Evolutionary conservation across 2,329 filamentous ascomycete species (phyloP).

Genomic region (Phymatotrichopsis omnivora): DNA sequence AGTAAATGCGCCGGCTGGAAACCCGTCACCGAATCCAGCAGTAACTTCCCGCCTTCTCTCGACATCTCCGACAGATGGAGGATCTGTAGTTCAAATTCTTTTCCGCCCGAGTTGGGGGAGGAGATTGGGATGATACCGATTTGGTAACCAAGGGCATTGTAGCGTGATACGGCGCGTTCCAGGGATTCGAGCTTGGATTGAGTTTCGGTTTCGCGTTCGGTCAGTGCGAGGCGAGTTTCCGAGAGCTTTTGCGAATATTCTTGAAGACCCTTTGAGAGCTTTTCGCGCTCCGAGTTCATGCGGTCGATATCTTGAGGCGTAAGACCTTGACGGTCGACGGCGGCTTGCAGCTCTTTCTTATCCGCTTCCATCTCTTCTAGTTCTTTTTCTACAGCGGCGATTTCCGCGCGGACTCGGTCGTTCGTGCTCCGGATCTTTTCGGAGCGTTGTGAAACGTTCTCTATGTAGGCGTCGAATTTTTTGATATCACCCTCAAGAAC

Average conservation of each 20-base stretch:
- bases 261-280: conserved; percentile 81
- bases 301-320: conserved; percentile 98
- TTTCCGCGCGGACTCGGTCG: conserved; percentile 73
- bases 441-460: conserved; percentile 68
- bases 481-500: conserved; percentile 88
- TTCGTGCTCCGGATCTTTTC: conserved; percentile 80
- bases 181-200: conserved; percentile 79
- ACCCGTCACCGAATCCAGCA: conserved; percentile 71
- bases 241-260: conserved; percentile 65
- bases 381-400: conserved; percentile 66
- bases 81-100: conserved; percentile 74
- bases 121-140: conserved; percentile 79
- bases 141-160: conserved; percentile 91
- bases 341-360: conserved; percentile 64
- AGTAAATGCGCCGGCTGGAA: conserved; percentile 84
- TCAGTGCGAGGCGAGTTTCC: conserved; percentile 70
- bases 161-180: conserved; percentile 79
- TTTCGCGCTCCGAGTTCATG: conserved; percentile 91
- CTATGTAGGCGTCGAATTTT: conserved; percentile 94
- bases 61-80: conserved; percentile 43
- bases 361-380: conserved; percentile 74
- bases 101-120: conserved; percentile 73
- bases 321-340: conserved; percentile 86
- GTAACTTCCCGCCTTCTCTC: conserved; percentile 49
- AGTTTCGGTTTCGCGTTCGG: conserved; percentile 81